phyloP scores from a whole-genome alignment of 140 eudicot species.

The Oenanthe javanica region DNA sequence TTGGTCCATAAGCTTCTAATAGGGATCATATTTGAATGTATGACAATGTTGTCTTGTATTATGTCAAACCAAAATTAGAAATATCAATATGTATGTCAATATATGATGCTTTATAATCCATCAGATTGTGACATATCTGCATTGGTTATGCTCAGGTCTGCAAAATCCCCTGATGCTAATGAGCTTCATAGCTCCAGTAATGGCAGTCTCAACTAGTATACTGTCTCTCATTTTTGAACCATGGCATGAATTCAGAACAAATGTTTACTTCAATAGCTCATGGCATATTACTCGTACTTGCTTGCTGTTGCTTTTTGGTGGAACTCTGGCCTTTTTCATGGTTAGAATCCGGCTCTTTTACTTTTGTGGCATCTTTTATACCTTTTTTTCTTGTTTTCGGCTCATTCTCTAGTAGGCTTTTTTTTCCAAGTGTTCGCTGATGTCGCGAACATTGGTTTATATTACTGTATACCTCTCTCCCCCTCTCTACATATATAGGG shows the following conservation, averaged over 20 bases:
- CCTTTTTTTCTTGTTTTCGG: not conserved
- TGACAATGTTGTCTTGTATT: not conserved
- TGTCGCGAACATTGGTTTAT: not conserved
- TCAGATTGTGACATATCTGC: not conserved
- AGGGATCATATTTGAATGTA: not conserved
- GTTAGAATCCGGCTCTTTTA: slow-evolving; percentile 21
- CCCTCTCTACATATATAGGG: not conserved
- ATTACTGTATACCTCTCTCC: not conserved
- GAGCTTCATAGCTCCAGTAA: slow-evolving; percentile 97
- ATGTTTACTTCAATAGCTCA: slow-evolving; percentile 66
- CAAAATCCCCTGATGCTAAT: slow-evolving; percentile 86
- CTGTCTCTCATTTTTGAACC: slow-evolving; percentile 75
- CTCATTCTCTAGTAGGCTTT: not conserved
- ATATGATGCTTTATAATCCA: not conserved
- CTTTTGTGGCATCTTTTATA: not conserved
- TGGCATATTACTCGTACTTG: slow-evolving; percentile 62
- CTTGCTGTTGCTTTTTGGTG: slow-evolving; percentile 87
- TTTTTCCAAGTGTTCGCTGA: not conserved
- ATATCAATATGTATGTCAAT: not conserved
- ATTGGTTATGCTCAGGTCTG: slow-evolving; percentile 49
- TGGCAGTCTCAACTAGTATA: slow-evolving; percentile 90
- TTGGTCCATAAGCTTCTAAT: not conserved
- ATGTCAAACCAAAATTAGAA: not conserved
- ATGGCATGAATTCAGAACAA: slow-evolving; percentile 61
- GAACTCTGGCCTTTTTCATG: slow-evolving; percentile 94